Evolutionary conservation across 106 monocot species (phyloP).

Genomic region (Acorus gramineus): DNA sequence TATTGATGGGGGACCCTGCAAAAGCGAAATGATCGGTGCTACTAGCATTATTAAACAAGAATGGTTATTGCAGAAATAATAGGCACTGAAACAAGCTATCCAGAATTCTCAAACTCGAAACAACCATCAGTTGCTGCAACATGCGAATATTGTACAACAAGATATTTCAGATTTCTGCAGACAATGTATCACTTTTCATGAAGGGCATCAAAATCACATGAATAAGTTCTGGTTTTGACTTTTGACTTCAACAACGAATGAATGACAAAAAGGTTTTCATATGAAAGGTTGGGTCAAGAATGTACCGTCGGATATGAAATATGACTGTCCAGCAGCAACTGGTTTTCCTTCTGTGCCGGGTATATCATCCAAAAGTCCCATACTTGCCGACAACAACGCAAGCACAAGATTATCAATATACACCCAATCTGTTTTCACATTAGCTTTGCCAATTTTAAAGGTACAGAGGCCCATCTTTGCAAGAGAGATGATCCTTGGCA

Average conservation of each 20-base stretch:
- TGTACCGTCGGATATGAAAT: slow-evolving; percentile 96
- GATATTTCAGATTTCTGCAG: too few relatives aligned
- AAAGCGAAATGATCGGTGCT: not conserved
- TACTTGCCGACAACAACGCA: slow-evolving; percentile 83
- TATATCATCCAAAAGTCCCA: slow-evolving; percentile 81
- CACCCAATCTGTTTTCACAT: slow-evolving; percentile 88
- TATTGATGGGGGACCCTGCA: slow-evolving; percentile 78
- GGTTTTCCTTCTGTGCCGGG: slow-evolving; percentile 63
- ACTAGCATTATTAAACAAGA: too few relatives aligned
- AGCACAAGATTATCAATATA: slow-evolving; percentile 92
- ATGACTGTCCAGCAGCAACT: slow-evolving; percentile 85
- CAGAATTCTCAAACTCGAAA: too few relatives aligned
- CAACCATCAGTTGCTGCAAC: too few relatives aligned
- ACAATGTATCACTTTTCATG: too few relatives aligned
- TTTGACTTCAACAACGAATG: too few relatives aligned
- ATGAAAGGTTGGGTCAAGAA: not conserved
- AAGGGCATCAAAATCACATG: too few relatives aligned
- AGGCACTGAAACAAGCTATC: too few relatives aligned
- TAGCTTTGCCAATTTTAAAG: slow-evolving; percentile 68
- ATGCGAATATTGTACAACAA: too few relatives aligned
- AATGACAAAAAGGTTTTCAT: not conserved
- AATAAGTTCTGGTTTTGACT: too few relatives aligned
- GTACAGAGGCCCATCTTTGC: slow-evolving; percentile 61
- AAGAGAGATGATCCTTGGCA: slow-evolving; percentile 80
- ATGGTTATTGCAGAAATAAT: too few relatives aligned